These are phyloP conservation scores for Tympanopsis confertula DNA, from an alignment of 2,329 filamentous ascomycete species.

Conservation along the genomic window DNA sequence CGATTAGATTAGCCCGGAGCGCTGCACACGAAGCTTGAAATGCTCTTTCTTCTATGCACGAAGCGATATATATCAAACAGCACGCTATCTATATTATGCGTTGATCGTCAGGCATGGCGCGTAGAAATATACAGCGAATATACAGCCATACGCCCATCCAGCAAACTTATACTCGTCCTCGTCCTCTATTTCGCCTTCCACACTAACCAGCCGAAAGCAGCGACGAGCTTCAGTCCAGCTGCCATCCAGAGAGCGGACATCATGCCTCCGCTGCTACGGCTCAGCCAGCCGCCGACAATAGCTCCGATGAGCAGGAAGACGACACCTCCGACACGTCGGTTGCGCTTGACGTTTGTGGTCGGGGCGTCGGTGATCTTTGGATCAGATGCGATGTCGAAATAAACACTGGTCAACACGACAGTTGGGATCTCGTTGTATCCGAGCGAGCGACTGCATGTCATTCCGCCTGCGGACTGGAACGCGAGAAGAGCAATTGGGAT, in stretches of 20 bases:
- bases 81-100: no score
- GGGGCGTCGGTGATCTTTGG: constrained; percentile 27
- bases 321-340: constrained; percentile 31
- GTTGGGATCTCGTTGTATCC: constrained; percentile 41
- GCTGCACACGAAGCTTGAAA: no score
- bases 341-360: constrained; percentile 33
- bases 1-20: no score
- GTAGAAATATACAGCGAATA: no score
- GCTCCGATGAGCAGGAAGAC: constrained; percentile 32
- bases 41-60: no score
- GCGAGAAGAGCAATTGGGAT: constrained; percentile 34
- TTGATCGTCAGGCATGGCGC: no score
- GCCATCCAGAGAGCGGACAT: constrained; percentile 30
- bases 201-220: constrained; percentile 20
- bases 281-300: constrained; percentile 34
- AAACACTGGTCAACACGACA: constrained; percentile 40
- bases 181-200: constrained; percentile 12
- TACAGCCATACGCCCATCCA: no score
- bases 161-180: no score
- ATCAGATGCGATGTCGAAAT: constrained; percentile 40
- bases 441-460: constrained; percentile 33
- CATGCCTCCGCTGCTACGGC: constrained; percentile 26
- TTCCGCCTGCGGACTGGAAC: constrained; percentile 40
- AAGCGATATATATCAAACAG: no score
- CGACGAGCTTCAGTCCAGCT: constrained; percentile 28